Conservation (phyloP, 208 protist species). For the Kentomonas sorsogonicus region DNA sequence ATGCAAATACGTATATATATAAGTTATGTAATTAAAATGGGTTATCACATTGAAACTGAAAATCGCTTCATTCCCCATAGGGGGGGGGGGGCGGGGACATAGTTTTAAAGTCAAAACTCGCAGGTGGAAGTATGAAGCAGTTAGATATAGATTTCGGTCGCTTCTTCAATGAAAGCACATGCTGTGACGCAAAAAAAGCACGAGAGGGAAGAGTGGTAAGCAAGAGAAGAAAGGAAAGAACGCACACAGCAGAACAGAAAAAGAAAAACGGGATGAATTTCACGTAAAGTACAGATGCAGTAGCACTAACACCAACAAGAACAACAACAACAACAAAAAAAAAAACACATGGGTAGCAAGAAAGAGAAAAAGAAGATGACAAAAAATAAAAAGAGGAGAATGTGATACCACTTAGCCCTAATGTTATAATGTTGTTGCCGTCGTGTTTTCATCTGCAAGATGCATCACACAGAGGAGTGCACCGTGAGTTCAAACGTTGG, state of each 20-base stretch:
- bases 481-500: no score
- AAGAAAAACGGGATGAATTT: background rate
- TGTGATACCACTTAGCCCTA: background rate
- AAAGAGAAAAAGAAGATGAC: constrained; percentile 8
- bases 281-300: background rate
- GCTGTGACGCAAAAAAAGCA: no score
- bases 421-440: no score
- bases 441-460: no score
- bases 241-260: background rate
- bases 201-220: background rate
- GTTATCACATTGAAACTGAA: constrained; percentile 1
- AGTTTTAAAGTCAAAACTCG: no score
- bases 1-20: no score
- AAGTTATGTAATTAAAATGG: background rate
- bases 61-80: no score
- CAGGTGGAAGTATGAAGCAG: no score
- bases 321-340: constrained; percentile 10
- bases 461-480: no score
- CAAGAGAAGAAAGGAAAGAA: constrained; percentile 10
- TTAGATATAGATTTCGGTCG: no score
- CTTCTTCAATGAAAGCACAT: no score
- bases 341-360: background rate
- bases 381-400: background rate
- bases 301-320: background rate
- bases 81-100: no score